A percentile compares a stretch with the other conserved stretches of the same genome.
These are phyloP conservation scores for Coemansia sp. DNA, from an alignment of 192 early-diverging fungal genomes.

Conservation along the genomic window DNA sequence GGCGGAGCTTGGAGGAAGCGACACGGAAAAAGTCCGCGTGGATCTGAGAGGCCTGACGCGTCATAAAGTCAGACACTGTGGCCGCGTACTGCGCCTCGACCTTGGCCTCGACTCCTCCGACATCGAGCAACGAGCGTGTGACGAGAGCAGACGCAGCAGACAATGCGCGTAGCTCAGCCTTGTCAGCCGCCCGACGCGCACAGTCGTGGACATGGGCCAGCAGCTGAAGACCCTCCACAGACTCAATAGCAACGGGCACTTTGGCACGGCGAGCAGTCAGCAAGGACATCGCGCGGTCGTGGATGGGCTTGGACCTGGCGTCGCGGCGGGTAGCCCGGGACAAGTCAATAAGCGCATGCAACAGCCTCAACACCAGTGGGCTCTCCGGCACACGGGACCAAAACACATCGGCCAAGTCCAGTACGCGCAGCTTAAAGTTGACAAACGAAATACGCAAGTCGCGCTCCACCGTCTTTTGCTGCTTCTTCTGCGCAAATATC, in stretches of 20 bases:
- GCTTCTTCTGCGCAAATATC: slow-evolving; percentile 86
- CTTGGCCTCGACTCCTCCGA: slow-evolving; percentile 35
- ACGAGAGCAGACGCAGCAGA: slow-evolving; percentile 63
- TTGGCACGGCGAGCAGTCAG: slow-evolving; percentile 67
- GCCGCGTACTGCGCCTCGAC: slow-evolving; percentile 57
- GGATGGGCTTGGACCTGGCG: slow-evolving; percentile 65
- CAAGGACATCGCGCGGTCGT: slow-evolving; percentile 68
- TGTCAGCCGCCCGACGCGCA: slow-evolving; percentile 66
- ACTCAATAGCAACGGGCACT: slow-evolving; percentile 61
- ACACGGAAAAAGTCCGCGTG: slow-evolving; percentile 67
- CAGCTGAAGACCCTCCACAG: slow-evolving; percentile 61
- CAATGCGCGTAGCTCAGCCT: slow-evolving; percentile 57
- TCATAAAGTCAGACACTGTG: slow-evolving; percentile 74
- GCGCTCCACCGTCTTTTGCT: slow-evolving; percentile 79
- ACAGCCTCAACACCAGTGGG: slow-evolving; percentile 71
- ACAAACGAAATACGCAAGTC: slow-evolving; percentile 78
- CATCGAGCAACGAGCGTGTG: slow-evolving; percentile 60
- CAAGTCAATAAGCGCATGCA: slow-evolving; percentile 71
- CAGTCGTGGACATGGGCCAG: slow-evolving; percentile 72
- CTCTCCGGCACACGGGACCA: slow-evolving; percentile 66
- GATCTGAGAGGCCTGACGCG: slow-evolving; percentile 71
- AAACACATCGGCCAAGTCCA: slow-evolving; percentile 83
- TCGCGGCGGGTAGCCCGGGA: slow-evolving; percentile 59
- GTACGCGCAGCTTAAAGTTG: slow-evolving; percentile 88
- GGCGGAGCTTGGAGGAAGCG: slow-evolving; percentile 15